phyloP scores from a whole-genome alignment of 2,329 filamentous ascomycete species.

The Trichoderma sp. region DNA sequence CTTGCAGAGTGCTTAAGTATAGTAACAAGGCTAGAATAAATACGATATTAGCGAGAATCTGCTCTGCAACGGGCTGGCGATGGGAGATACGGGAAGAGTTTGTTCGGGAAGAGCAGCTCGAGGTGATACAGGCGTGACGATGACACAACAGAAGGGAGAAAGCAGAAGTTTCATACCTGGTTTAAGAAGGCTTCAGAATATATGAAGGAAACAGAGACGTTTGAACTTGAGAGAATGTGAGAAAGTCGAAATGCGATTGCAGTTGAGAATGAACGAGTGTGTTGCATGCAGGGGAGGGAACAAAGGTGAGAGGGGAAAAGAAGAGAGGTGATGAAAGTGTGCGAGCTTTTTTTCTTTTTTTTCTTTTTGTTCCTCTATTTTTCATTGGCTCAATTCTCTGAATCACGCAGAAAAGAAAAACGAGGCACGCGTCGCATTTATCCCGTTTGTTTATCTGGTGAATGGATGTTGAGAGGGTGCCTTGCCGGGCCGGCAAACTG shows the following conservation, averaged over 20 bases:
- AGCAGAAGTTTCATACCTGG: conserved; percentile 6
- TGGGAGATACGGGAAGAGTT: conserved; percentile 11
- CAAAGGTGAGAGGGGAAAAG: not conserved
- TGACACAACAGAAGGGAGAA: conserved; percentile 9
- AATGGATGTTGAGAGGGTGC: conserved; percentile 8
- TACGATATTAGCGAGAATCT: not conserved
- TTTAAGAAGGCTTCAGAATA: not conserved
- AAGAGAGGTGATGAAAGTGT: not conserved
- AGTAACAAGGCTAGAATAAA: not conserved
- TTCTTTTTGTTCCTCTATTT: conserved; percentile 4
- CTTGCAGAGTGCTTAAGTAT: not conserved
- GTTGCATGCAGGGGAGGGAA: conserved; percentile 18
- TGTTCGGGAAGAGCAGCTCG: conserved; percentile 16
- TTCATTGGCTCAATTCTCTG: conserved; percentile 12
- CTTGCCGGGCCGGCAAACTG: conserved; percentile 20
- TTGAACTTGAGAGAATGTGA: not conserved
- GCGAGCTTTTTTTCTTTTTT: not conserved
- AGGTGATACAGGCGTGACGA: conserved; percentile 25
- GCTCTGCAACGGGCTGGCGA: not conserved
- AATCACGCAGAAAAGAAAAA: conserved; percentile 19
- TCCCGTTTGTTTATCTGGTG: conserved; percentile 20
- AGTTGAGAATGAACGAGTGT: conserved; percentile 18
- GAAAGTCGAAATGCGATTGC: not conserved
- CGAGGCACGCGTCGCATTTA: conserved; percentile 7
- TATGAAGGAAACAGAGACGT: not conserved